These are phyloP conservation scores for Saccharomyces hybrid DNA, from an alignment of 1,139 yeast genomes.

Conservation along the genomic window DNA sequence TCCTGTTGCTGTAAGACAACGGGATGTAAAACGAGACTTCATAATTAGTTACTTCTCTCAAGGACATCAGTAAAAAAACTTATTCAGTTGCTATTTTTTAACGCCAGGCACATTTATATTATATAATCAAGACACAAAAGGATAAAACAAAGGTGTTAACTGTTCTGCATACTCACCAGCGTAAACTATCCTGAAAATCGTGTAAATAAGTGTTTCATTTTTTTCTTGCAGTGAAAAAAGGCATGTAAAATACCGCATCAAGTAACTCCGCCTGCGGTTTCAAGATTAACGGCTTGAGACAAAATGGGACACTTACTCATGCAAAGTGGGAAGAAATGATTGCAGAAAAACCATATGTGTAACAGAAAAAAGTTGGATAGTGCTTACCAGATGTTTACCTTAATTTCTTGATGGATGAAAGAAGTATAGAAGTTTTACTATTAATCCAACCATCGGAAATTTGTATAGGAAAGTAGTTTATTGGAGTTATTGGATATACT, in stretches of 20 bases:
- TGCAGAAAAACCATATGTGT: too few species aligned
- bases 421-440: too few species aligned
- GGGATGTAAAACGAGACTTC: conserved; percentile 35
- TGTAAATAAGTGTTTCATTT: neutral
- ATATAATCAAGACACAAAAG: neutral
- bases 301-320: neutral
- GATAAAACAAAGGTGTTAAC: neutral
- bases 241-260: neutral
- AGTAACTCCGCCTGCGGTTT: neutral
- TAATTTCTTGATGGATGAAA: neutral
- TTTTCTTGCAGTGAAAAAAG: neutral
- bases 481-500: too few species aligned
- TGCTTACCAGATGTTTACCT: neutral
- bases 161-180: neutral
- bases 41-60: conserved; percentile 19
- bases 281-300: neutral
- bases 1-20: conserved; percentile 30
- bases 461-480: neutral
- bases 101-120: neutral
- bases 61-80: conserved; percentile 10
- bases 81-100: neutral
- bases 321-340: neutral
- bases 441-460: neutral
- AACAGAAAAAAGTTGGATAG: neutral
- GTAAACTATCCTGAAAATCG: neutral